Conservation (phyloP, 768 basidiomycete species). For the Chalciporus pseudorubinellus region DNA sequence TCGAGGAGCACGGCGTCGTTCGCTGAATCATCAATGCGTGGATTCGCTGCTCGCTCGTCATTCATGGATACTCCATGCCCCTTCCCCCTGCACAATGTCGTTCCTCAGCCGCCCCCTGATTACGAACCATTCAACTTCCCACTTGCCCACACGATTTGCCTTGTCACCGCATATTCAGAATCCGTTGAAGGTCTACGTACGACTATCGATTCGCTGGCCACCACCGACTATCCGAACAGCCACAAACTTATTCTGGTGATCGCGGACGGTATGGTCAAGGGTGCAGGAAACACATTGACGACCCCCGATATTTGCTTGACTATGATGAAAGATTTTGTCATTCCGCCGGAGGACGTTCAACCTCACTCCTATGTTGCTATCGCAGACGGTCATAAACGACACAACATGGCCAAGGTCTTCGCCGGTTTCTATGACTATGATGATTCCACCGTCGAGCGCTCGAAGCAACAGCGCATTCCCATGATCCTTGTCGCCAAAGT, state of each 20-base stretch:
- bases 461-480: slow-evolving; percentile 96
- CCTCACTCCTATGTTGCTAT: slow-evolving; percentile 97
- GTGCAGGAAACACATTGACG: slow-evolving; percentile 81
- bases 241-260: slow-evolving; percentile 96
- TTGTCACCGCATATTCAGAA: slow-evolving; percentile 98
- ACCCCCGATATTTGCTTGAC: slow-evolving; percentile 92
- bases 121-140: slow-evolving; percentile 97
- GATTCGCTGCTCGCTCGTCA: slow-evolving; percentile 40
- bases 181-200: slow-evolving; percentile 94
- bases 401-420: slow-evolving; percentile 99
- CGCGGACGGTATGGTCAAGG: slow-evolving; percentile 98
- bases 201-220: slow-evolving; percentile 96
- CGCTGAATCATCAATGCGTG: slow-evolving; percentile 38
- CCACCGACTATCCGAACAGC: slow-evolving; percentile 97
- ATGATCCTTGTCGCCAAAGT: slow-evolving; percentile 94
- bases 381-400: slow-evolving; percentile 98
- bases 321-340: slow-evolving; percentile 97
- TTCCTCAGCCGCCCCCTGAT: slow-evolving; percentile 88
- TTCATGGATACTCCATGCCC: slow-evolving; percentile 78
- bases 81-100: slow-evolving; percentile 87
- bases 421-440: slow-evolving; percentile 98
- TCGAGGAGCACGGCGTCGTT: slow-evolving; percentile 85
- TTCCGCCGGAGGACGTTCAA: slow-evolving; percentile 80
- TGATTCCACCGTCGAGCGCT: slow-evolving; percentile 79
- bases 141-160: slow-evolving; percentile 87